Evolutionary conservation across 257 asterid species (phyloP).

Genomic region (Solanum dulcamara): DNA sequence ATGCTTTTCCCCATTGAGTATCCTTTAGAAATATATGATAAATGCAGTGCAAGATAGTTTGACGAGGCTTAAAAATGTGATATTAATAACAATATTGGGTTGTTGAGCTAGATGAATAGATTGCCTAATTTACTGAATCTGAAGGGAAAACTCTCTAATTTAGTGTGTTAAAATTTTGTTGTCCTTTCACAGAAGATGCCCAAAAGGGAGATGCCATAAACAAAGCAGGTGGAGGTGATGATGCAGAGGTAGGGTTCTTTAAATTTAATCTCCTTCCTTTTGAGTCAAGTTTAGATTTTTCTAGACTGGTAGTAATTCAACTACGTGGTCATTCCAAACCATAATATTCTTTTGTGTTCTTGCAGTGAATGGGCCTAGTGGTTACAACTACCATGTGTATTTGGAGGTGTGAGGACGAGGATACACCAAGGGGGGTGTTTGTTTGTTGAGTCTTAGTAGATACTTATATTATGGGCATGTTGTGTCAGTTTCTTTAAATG

Average conservation of each 20-base stretch:
- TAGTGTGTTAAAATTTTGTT: background rate
- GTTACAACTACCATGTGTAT: slow-evolving; percentile 9
- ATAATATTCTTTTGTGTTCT: background rate
- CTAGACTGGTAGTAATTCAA: background rate
- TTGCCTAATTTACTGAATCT: background rate
- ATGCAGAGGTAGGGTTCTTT: slow-evolving; percentile 43
- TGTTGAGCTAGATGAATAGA: background rate
- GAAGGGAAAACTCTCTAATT: background rate
- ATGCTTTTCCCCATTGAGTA: background rate
- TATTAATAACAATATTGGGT: background rate
- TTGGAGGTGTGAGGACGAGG: slow-evolving; percentile 6
- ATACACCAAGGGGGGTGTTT: slow-evolving; percentile 4
- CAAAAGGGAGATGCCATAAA: slow-evolving; percentile 37
- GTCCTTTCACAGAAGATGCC: slow-evolving; percentile 41
- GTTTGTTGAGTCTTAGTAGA: slow-evolving; percentile 14
- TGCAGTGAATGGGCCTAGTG: slow-evolving; percentile 45
- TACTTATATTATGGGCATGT: slow-evolving; percentile 18
- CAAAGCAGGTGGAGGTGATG: slow-evolving; percentile 50
- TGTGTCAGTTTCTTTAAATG: slow-evolving; percentile 10
- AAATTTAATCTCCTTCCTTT: background rate
- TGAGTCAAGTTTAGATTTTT: background rate
- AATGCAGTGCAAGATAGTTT: background rate
- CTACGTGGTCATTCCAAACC: background rate
- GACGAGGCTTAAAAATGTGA: background rate
- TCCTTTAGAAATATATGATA: background rate